Percentiles rank a stretch among this genome's conserved stretches.
phyloP scores from a whole-genome alignment of 768 basidiomycete species.

The Crassisporium funariophilum region DNA sequence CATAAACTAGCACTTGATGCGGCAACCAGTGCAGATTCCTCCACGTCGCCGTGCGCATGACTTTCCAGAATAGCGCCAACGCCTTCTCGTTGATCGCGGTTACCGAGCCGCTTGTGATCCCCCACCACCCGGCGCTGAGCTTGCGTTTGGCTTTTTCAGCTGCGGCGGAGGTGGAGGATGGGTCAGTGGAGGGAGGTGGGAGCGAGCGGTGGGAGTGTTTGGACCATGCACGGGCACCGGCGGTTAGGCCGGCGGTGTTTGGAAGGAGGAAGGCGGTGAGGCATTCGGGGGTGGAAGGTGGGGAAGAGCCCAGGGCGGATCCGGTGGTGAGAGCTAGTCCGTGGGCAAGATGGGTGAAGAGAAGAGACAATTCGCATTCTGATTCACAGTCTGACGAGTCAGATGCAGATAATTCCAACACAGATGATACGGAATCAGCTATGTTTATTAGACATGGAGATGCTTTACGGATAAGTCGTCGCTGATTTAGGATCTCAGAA shows the following conservation, averaged over 20 bases:
- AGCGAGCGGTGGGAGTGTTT: conserved; percentile 64
- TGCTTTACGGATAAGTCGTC: neutral
- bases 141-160: conserved; percentile 12
- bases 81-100: conserved; percentile 54
- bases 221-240: conserved; percentile 66
- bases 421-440: neutral
- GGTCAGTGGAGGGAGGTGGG: conserved; percentile 12
- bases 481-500: conserved; percentile 15
- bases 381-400: conserved; percentile 12
- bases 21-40: conserved; percentile 69
- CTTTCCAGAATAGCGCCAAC: conserved; percentile 51
- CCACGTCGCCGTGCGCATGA: conserved; percentile 58
- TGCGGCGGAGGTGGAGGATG: conserved; percentile 1
- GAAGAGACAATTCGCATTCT: conserved; percentile 22
- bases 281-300: conserved; percentile 52
- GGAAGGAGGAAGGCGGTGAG: conserved; percentile 51
- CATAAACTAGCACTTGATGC: conserved; percentile 62
- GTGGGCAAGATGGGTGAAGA: conserved; percentile 47
- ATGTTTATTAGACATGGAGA: too few species aligned
- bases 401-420: neutral
- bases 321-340: conserved; percentile 63
- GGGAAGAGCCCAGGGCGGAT: conserved; percentile 53
- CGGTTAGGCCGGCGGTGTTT: conserved; percentile 53
- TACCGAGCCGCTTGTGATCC: conserved; percentile 54
- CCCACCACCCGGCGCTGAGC: conserved; percentile 56